Evolutionary conservation across 805 yeast genomes (phyloP).

Genomic region (Zygotorulaspora danielsina): DNA sequence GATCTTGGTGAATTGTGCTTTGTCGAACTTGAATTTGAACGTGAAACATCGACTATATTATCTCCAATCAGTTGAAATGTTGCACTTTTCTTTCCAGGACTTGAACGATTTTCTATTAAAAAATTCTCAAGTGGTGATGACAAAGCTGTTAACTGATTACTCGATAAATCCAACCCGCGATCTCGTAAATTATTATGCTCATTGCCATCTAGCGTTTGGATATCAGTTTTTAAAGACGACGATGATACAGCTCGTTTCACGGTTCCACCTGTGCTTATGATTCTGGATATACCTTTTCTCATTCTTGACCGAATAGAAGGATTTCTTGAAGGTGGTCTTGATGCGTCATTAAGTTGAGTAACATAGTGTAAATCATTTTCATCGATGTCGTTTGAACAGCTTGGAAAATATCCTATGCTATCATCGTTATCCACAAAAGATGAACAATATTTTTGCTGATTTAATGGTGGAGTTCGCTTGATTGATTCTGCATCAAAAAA

Average conservation of each 20-base stretch:
- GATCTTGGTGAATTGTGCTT: constrained; percentile 3
- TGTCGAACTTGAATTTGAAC: constrained; percentile 4
- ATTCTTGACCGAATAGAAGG: constrained; percentile 30
- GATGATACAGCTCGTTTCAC: constrained; percentile 15
- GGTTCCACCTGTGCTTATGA: constrained; percentile 24
- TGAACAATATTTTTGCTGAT: constrained; percentile 1
- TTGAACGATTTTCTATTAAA: neutral
- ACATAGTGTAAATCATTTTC: constrained; percentile 15
- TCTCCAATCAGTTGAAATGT: neutral
- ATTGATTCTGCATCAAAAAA: constrained; percentile 9
- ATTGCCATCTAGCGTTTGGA: neutral
- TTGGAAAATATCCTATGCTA: constrained; percentile 1
- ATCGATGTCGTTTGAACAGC: constrained; percentile 1
- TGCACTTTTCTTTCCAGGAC: neutral
- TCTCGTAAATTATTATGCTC: neutral
- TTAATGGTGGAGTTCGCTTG: constrained; percentile 10
- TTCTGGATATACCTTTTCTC: constrained; percentile 28
- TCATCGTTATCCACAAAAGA: constrained; percentile 4
- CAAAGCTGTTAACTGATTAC: neutral
- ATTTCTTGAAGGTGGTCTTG: constrained; percentile 12
- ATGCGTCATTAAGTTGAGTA: constrained; percentile 11
- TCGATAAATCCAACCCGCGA: neutral
- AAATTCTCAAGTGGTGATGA: neutral
- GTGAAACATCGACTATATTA: neutral
- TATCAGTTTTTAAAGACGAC: constrained; percentile 7